Evolutionary conservation across 2,329 filamentous ascomycete species (phyloP).

Genomic region (Colletotrichum sidae): DNA sequence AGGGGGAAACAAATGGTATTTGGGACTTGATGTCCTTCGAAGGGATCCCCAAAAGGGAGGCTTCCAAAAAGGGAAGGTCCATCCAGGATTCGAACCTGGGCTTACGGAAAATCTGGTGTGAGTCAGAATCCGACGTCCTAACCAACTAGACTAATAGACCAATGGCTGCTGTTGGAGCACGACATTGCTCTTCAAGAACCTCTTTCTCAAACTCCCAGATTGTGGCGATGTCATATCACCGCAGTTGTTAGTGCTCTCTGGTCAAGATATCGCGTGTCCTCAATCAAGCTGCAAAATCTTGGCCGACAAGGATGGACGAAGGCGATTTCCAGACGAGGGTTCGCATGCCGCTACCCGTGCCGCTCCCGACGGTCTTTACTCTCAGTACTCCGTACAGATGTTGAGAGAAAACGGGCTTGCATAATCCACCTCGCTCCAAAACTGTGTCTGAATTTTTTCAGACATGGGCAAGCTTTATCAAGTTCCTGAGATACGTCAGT

Average conservation of each 20-base stretch:
- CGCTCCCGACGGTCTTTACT: not conserved
- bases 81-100: conserved; percentile 39
- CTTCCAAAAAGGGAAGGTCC: conserved; percentile 25
- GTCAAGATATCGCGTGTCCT: too few relatives aligned
- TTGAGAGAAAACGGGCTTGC: conserved; percentile 7
- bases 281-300: too few relatives aligned
- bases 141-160: conserved; percentile 39
- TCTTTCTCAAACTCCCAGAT: too few relatives aligned
- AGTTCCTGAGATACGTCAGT: conserved; percentile 5
- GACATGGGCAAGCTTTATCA: conserved; percentile 32
- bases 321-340: not conserved
- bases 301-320: too few relatives aligned
- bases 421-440: conserved; percentile 1
- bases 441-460: not conserved
- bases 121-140: conserved; percentile 38
- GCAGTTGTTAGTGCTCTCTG: too few relatives aligned
- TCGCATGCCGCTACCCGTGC: conserved; percentile 9
- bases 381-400: not conserved
- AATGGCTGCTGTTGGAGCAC: not conserved
- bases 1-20: too few relatives aligned
- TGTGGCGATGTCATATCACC: too few relatives aligned
- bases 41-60: not conserved
- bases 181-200: too few relatives aligned
- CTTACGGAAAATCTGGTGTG: conserved; percentile 27
- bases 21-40: too few relatives aligned